Evolutionary conservation across 2,329 filamentous ascomycete species (phyloP), one percentile per base, ranked within the genome.

Genomic region (Scortechinia acanthostroma): DNA sequence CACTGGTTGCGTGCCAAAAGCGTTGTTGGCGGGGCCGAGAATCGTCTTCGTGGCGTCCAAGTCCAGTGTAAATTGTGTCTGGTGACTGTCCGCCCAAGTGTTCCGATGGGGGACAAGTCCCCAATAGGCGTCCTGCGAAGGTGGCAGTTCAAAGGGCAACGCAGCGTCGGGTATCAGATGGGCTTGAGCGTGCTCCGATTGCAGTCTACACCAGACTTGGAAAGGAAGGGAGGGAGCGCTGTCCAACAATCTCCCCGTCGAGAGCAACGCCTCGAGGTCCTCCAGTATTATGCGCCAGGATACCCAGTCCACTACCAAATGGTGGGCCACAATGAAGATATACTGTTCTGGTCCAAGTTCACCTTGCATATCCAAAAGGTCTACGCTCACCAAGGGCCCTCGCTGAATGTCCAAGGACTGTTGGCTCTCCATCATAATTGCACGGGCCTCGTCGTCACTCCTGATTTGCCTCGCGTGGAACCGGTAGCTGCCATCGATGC

Each of bases 401-500:
- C 62, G 56, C 45, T 70, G 64, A n/a, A 76, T 64, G 49, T 76
- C 59, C 45, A 77, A 71, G 3, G 76, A 2, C 66, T 65, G 2
- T 60, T 57, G 13, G 52, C 51, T 3, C 56, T 59, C 0, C 58
- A 54, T 21, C 57, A 54, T 46, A 75, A 77, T 0, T 72, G 64
- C 62, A 17, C 35, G 13, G 35, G 35, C 35, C 10, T n/a, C 25
- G 25, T 30, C 25, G 22, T 57, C 58, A 45, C 61, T 65, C 43
- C 63, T 70, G 23, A 76, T 53, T 13, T 64, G 57, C 48, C 73
- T 74, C 50, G 72, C 71, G 47, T 74, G 76, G 50, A 73, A 76
- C 2, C 71, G 64, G 47, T 68, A 70, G 19, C 58, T 65, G 1
- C 63, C 62, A 2, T 63, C 60, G 3, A 51, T 46, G 1, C 52